Evolutionary conservation across 371 early-diverging fungal genomes (phyloP), one percentile per base, ranked within the genome.

Genomic region (Mucor mucedo): DNA sequence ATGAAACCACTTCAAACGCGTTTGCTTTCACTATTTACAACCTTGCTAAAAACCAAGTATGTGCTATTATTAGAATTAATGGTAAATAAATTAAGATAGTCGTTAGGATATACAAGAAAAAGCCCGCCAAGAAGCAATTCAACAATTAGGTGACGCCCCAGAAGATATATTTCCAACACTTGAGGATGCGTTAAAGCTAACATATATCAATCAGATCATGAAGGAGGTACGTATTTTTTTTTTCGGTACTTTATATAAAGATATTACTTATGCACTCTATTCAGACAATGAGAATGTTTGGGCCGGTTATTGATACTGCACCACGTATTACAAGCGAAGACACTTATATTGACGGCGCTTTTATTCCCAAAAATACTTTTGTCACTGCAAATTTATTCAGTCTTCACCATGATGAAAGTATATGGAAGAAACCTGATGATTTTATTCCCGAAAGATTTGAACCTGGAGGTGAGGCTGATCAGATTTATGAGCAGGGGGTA

Each of bases 1-100:
- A 86, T 45, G 87, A 87, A 9, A 85, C 87, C 14, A 78, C 85
- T 1, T 69, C 87, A 9, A 75, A 72, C 42, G 69, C 80, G 4
- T 57, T 87, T 35, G 54, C 69, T 2, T 64, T 63, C 55, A 41
- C 49, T 8, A 41, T 75, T 4, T 64, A 70, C 28, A 30, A 58
- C 35, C 35, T 73, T 4, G 73, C 70, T 11, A 55, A 41, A 58
- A 65, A 59, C 61, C 83, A 57, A 74, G 82, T 33, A 65, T n/a
- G 32, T 30, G 7, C 8, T 4, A 29, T 9, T 57, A 11, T 11
- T 33, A 48, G 27, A 27, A 41, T 14, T n/a, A 32, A 52, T n/a
- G 28, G 1, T 21, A n/a, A 21, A 21, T 21, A 21, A 21, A 21
- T 21, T 21, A 21, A 21, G 21, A 21, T 21, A 21, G 21, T 21